Evolutionary conservation across 1,139 yeast species (phyloP), one percentile per base, ranked within the genome.

Genomic region (Suhomyces wounanorum): DNA sequence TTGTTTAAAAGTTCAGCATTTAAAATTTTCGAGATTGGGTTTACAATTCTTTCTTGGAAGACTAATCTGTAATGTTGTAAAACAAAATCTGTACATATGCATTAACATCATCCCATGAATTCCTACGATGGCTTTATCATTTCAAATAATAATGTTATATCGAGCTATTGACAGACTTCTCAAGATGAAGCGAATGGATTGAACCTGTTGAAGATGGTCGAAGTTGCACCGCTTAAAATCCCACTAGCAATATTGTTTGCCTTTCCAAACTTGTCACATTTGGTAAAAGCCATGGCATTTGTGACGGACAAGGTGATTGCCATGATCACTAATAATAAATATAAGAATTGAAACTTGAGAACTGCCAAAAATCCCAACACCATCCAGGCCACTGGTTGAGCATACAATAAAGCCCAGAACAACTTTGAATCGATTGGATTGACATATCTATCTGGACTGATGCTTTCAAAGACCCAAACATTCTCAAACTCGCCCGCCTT

Each of bases 401-500:
- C 73, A 62, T 94, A 94, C 43, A 89, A 66, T 44, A 91, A 75
- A 46, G 83, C 59, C 99, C 99, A 94, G 64, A 94, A 94, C 50
- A 89, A 80, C 60, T 85, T 87, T 8, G 96, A 86, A 65, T 94
- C 99, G 46, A 94, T 89, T 30, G 97, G 96, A 62, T 92, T 94
- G 59, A 92, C 88, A 58, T 86, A 83, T 48, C 95, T 77, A 52
- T 80, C 79, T 1, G 96, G 95, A 62, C 88, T 89, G 1, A 95
- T 94, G 1, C 90, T 84, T 66, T 89, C 96, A 66, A 89, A 89
- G 17, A 89, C 96, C 96, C 96, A 89, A 17, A 87, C 82, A 55
- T 89, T 85, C 56, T 85, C 87, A 37, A 72, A 73, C 23, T 70
- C 75, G 5, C 94, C 92, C 11, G 74, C 62, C 1, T 63, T 55